Base-by-base conservation (phyloP, 352 stramenopile genomes). In the Phytophthora hibernalis region DNA sequence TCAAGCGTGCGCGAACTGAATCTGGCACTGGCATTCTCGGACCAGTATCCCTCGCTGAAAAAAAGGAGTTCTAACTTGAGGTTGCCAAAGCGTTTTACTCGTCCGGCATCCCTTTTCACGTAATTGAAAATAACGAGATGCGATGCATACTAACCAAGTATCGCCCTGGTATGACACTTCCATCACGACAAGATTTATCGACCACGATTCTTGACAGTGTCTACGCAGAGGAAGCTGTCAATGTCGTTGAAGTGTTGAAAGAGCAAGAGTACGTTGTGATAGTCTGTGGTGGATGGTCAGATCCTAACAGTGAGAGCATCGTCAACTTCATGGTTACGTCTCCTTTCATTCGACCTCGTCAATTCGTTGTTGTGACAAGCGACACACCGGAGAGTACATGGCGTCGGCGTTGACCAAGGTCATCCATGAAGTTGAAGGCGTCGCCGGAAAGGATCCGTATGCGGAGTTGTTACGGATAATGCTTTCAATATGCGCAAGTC, bases 231-330 rank as follows among this genome's bases (percentile, higher is more conserved):
- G 53, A 40, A 51, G 37, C 20, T 38, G 15, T 50, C 7, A 60
- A 44, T 5, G 24, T 51, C 9, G 38, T 50, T n/a, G 37, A 49
- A 16, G 52, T 50, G 2, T 16, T 59, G 2, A 9, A 50, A 8
- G 26, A 22, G 0, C 6, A 60, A n/a, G n/a, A 26, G 12, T n/a
- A 31, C 43, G 52, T 65, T 13, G 45, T 28, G 13, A 21, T 70
- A 11, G 54, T 70, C 3, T 58, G 53, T 7, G 48, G 65, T 22
- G 53, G 62, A 10, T 65, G 62, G 54, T 45, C 53, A 8, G 61
- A 65, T 42, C 54, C 54, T 5, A 70, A 65, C 54, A 70, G 38
- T 20, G 22, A 70, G 30, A 70, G 62, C 22, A 33, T 70, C 18
- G 52, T 65, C 1, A 65, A 70, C 15, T 12, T 40, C 33, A 40